phyloP scores from a whole-genome alignment of 202 grass and related monocot genomes.

The Bolboschoenoplectus hybrid region DNA sequence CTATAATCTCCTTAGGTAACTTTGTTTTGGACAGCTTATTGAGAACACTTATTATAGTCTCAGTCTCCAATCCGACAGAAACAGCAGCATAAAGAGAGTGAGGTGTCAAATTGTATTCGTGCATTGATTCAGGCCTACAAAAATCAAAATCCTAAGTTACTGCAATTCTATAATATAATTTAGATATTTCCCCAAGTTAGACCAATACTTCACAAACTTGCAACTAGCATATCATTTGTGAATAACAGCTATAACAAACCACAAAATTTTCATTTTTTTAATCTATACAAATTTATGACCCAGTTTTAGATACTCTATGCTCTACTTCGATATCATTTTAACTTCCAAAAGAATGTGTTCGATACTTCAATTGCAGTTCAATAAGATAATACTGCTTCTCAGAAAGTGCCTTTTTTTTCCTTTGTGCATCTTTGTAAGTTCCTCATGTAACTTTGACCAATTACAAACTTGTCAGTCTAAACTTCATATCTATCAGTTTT shows the following conservation, averaged over 20 bases:
- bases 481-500: slow-evolving; percentile 1
- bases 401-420: neutral
- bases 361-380: neutral
- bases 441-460: neutral
- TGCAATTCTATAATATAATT: neutral
- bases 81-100: slow-evolving; percentile 94
- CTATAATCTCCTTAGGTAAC: slow-evolving; percentile 84
- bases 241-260: neutral
- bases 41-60: slow-evolving; percentile 85
- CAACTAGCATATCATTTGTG: neutral
- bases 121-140: slow-evolving; percentile 87
- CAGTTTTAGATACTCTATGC: neutral
- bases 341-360: neutral
- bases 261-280: neutral
- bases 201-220: slow-evolving; percentile 8
- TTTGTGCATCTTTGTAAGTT: neutral
- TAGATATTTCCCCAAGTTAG: neutral
- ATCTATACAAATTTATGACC: neutral
- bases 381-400: neutral
- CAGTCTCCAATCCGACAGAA: slow-evolving; percentile 85
- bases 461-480: neutral
- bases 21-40: slow-evolving; percentile 95
- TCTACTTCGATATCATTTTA: neutral
- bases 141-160: slow-evolving; percentile 24
- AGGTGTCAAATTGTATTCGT: slow-evolving; percentile 95